Evolutionary conservation across 345 rosid species (phyloP), one percentile per base, ranked within the genome.

Genomic region (Citrus trifoliata): DNA sequence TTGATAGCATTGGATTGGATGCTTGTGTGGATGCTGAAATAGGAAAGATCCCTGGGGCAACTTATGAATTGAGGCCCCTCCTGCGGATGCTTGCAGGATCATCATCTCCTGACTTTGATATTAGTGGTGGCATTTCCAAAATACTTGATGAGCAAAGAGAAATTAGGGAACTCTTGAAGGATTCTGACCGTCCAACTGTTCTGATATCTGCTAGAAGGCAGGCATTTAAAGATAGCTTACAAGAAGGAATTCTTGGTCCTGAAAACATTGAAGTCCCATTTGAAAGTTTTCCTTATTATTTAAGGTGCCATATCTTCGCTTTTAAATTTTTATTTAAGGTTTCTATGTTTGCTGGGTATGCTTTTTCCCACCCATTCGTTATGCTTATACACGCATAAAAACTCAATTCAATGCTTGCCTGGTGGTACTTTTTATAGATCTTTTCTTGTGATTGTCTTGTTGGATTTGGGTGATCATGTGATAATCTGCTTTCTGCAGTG

Each of bases 201-300:
- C 67, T 85, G 74, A 80, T 86, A 79, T 90, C 91, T 55, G 83
- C 86, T 82, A 87, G 90, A 84, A 87, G 92, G 63, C 92, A 93
- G 79, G 87, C 92, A 0, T 90, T 81, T 63, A 94, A 87, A 80
- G 98, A 97, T 62, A 87, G 89, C 86, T 76, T 97, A 70, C 88
- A 76, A 75, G 94, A 88, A 83, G 92, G 92, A 83, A 83, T 94
- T 83, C 82, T 93, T 42, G 83, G 76, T 82, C 87, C 97, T 64
- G 85, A 88, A 63, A 82, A 81, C 55, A 87, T 93, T 74, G 98
- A 93, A 16, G 88, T 93, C 82, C 88, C 99, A 70, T 90, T 94
- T 60, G 93, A 92, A 66, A 83, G 78, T 66, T 94, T 97, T 79
- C 98, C 99, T 27, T 97, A 97, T 76, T 97, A 82, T 75, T 78